Evolutionary conservation across 1,139 yeast species (phyloP).

Genomic region (Pichia sp.): DNA sequence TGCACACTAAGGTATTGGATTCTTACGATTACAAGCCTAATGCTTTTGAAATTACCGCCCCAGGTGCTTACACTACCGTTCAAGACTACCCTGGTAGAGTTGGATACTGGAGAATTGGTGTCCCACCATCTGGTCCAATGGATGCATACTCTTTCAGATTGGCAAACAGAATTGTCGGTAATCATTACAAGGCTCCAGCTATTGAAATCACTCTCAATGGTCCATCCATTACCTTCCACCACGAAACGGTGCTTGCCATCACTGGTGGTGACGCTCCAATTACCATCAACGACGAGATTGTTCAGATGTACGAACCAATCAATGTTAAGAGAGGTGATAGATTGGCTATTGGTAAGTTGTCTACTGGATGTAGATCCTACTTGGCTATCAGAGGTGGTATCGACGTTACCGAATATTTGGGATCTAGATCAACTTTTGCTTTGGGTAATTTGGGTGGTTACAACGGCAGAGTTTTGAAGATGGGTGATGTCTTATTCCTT

Average conservation of each 20-base stretch:
- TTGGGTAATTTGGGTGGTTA: slow-evolving; percentile 91
- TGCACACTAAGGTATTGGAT: slow-evolving; percentile 84
- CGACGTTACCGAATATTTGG: slow-evolving; percentile 89
- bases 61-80: slow-evolving; percentile 93
- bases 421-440: slow-evolving; percentile 95
- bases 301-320: slow-evolving; percentile 64
- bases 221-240: slow-evolving; percentile 79
- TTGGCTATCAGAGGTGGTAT: slow-evolving; percentile 88
- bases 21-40: slow-evolving; percentile 71
- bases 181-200: slow-evolving; percentile 74
- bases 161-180: slow-evolving; percentile 88
- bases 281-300: slow-evolving; percentile 51
- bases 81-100: slow-evolving; percentile 95
- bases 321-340: slow-evolving; percentile 65
- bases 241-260: slow-evolving; percentile 66
- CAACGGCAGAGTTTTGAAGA: slow-evolving; percentile 84
- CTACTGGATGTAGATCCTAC: slow-evolving; percentile 82
- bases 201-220: slow-evolving; percentile 85
- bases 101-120: slow-evolving; percentile 89
- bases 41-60: slow-evolving; percentile 75
- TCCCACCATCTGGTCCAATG: slow-evolving; percentile 99
- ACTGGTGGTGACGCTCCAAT: slow-evolving; percentile 79
- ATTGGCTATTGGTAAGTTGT: slow-evolving; percentile 71
- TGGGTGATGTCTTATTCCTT: slow-evolving; percentile 85
- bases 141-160: slow-evolving; percentile 83